Evolutionary conservation across 768 basidiomycete species (phyloP).

Genomic region (Boletus pseudopeckii): DNA sequence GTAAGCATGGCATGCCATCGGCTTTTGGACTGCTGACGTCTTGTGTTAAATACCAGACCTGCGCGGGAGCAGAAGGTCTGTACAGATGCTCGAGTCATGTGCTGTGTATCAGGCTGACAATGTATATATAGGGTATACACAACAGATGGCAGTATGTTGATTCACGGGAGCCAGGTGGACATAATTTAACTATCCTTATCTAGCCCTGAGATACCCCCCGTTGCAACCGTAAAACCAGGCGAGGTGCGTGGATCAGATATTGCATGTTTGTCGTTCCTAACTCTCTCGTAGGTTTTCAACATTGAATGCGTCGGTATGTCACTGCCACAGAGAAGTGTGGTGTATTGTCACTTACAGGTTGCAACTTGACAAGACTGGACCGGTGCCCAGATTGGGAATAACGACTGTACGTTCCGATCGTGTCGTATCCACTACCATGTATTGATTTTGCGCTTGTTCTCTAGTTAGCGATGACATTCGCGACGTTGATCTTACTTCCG

Average conservation of each 20-base stretch:
- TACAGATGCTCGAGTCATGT: background rate
- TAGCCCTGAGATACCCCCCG: constrained; percentile 63
- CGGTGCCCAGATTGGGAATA: constrained; percentile 75
- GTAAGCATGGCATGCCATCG: constrained; percentile 36
- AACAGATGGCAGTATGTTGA: constrained; percentile 70
- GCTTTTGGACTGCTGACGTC: background rate
- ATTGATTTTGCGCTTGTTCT: background rate
- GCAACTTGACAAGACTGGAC: constrained; percentile 59
- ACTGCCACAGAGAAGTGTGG: background rate
- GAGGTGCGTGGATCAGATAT: constrained; percentile 34
- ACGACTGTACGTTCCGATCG: constrained; percentile 48
- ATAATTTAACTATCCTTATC: background rate
- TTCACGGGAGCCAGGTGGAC: background rate
- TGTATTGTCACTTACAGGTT: background rate
- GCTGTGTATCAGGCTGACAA: background rate
- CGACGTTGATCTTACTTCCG: constrained; percentile 58
- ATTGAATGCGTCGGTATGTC: constrained; percentile 61
- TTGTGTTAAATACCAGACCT: constrained; percentile 30
- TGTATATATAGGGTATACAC: constrained; percentile 48
- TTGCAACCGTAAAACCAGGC: constrained; percentile 60
- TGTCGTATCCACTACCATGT: background rate
- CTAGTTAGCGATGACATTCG: constrained; percentile 65
- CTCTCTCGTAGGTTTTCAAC: constrained; percentile 53
- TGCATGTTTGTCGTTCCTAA: background rate
- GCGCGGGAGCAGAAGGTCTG: constrained; percentile 56